Evolutionary conservation across 2,329 filamentous ascomycete genomes (phyloP), one percentile per base, ranked within the genome.

Genomic region (Conoideocrella luteorostrata): DNA sequence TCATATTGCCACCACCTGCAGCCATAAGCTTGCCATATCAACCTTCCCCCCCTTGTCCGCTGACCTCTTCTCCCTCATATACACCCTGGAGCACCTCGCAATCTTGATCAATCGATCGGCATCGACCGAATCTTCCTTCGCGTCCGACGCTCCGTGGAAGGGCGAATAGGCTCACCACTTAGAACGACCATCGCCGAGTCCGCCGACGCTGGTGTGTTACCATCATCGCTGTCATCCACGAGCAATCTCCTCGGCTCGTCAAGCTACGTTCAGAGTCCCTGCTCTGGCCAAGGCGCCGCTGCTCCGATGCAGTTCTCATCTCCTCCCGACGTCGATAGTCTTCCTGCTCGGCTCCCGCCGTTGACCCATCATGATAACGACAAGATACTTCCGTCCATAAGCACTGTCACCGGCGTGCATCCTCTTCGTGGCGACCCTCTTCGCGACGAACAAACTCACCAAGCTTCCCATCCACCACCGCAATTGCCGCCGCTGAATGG

Each of bases 401-500:
- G 62, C 50, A 59, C 56, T 41, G 52, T 67, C 38, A 59, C 62
- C 11, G 54, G 55, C 40, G 58, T 58, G 39, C 52, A 63, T 41
- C 44, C 55, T 21, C 43, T 47, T 17, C 47, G 50, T 13, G 41
- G 53, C 46, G 54, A 53, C 22, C 50, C 52, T 13, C 41, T 47
- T n/a, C 52, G 45, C 34, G 42, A 46, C 30, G 48, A 50, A 22
- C 43, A 42, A 9, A 41, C 20, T 18, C 39, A 30, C 7, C 46
- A 52, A 48, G 9, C 41, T 47, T 57, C 24, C 46, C 59, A 30
- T 47, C 59, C 42, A 36, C 57, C 20, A 21, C 63, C 66, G 4
- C 21, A 38, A 47, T 77, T 74, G 74, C 69, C 70, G 18, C 69
- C 67, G 47, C 56, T 74, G 39, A 75, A 75, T 45, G 70, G 71